These are phyloP conservation scores for Pulveroboletus frians DNA, from an alignment of 768 basidiomycete genomes.

Conservation along the genomic window DNA sequence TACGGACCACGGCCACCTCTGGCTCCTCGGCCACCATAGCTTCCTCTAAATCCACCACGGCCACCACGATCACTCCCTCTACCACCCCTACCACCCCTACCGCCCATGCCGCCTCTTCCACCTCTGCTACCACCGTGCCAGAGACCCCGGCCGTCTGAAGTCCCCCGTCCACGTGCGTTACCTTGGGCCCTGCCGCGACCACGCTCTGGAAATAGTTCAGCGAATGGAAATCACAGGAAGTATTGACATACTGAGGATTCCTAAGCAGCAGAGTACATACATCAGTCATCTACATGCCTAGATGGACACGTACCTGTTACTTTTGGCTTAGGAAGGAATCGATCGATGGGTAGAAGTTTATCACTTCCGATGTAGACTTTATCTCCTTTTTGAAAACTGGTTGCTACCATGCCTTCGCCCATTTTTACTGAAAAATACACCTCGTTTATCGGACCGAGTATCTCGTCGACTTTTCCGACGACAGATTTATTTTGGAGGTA, in stretches of 20 bases:
- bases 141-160: slow-evolving; percentile 28
- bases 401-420: slow-evolving; percentile 92
- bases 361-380: slow-evolving; percentile 98
- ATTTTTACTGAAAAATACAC: slow-evolving; percentile 98
- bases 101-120: slow-evolving; percentile 33
- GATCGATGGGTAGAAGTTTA: slow-evolving; percentile 91
- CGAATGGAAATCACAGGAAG: slow-evolving; percentile 5
- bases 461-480: slow-evolving; percentile 98
- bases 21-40: slow-evolving; percentile 41
- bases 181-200: slow-evolving; percentile 37
- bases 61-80: slow-evolving; percentile 38
- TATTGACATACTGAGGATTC: slow-evolving; percentile 17
- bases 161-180: slow-evolving; percentile 24
- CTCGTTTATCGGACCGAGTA: slow-evolving; percentile 98
- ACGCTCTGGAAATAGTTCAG: slow-evolving; percentile 40
- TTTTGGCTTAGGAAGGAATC: slow-evolving; percentile 97
- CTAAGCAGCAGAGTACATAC: slow-evolving; percentile 17
- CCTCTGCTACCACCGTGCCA: slow-evolving; percentile 37
- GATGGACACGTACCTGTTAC: slow-evolving; percentile 53
- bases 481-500: slow-evolving; percentile 94
- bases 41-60: slow-evolving; percentile 45
- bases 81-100: slow-evolving; percentile 35
- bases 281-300: slow-evolving; percentile 4
- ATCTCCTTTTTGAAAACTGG: slow-evolving; percentile 94
- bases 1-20: slow-evolving; percentile 51